phyloP scores from a whole-genome alignment of 2,329 filamentous ascomycete species.

The Colletotrichum sp. region DNA sequence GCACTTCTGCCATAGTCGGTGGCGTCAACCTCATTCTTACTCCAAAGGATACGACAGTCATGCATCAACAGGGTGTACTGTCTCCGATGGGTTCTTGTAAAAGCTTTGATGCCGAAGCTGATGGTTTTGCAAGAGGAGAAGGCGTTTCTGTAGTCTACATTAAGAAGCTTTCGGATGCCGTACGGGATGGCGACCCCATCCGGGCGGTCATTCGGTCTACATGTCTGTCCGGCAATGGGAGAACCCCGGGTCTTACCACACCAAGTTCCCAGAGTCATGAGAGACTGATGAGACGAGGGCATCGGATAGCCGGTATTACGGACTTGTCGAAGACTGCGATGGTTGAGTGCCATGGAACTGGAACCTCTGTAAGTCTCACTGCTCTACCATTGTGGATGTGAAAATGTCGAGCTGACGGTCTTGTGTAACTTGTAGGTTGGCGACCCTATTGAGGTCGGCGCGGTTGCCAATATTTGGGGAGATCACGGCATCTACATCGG shows the following conservation, averaged over 20 bases:
- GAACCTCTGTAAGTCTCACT: slow-evolving; percentile 41
- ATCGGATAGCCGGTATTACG: slow-evolving; percentile 31
- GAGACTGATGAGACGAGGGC: slow-evolving; percentile 39
- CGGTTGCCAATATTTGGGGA: slow-evolving; percentile 34
- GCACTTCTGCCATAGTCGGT: slow-evolving; percentile 36
- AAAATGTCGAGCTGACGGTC: background rate
- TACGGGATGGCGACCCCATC: slow-evolving; percentile 50
- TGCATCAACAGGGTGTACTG: slow-evolving; percentile 40
- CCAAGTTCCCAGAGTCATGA: slow-evolving; percentile 40
- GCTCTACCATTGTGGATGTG: background rate
- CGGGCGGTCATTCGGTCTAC: slow-evolving; percentile 43
- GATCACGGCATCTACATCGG: slow-evolving; percentile 30
- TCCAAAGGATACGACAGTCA: slow-evolving; percentile 31
- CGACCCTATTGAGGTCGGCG: slow-evolving; percentile 48
- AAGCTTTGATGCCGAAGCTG: slow-evolving; percentile 47
- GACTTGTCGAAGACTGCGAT: slow-evolving; percentile 32
- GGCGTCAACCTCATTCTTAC: slow-evolving; percentile 40
- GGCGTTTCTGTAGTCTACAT: slow-evolving; percentile 48
- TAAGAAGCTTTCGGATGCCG: slow-evolving; percentile 50
- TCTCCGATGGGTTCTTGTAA: slow-evolving; percentile 35
- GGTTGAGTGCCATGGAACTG: slow-evolving; percentile 45
- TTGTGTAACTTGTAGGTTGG: slow-evolving; percentile 37
- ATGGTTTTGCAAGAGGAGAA: slow-evolving; percentile 58
- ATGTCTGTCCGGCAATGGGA: slow-evolving; percentile 46
- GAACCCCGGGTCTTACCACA: slow-evolving; percentile 40